Conservation (phyloP, 139 green algal genomes). For the Astrephomene gubernaculifera region DNA sequence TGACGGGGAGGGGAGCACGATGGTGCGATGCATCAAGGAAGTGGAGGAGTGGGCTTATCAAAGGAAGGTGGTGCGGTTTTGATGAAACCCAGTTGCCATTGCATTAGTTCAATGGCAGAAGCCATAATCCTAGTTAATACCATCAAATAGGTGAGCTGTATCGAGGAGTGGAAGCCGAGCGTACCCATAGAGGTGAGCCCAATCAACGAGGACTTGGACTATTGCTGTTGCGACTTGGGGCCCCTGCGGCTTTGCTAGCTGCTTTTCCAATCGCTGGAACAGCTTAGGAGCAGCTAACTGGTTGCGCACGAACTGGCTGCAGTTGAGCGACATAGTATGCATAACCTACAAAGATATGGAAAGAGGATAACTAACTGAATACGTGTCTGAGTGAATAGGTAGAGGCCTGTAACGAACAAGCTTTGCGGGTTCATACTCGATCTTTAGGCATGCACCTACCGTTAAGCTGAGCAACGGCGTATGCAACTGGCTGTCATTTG, state of each 20-base stretch:
- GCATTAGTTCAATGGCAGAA: no score
- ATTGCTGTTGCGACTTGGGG: slow-evolving; percentile 19
- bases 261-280: slow-evolving; percentile 33
- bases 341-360: slow-evolving; percentile 18
- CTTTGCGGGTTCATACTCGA: not conserved
- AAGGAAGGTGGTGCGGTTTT: no score
- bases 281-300: slow-evolving; percentile 13
- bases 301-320: slow-evolving; percentile 25
- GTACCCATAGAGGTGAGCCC: slow-evolving; percentile 26
- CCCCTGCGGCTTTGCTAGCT: slow-evolving; percentile 31
- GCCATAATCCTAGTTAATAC: no score
- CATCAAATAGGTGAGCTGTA: no score
- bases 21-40: no score
- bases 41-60: no score
- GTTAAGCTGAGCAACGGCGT: slow-evolving; percentile 14
- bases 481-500: slow-evolving; percentile 2
- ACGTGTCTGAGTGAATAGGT: no score
- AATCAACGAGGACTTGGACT: slow-evolving; percentile 37
- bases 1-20: no score
- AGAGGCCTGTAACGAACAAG: no score
- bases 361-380: no score
- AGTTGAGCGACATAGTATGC: slow-evolving; percentile 37
- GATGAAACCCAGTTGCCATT: no score
- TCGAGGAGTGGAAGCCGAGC: no score
- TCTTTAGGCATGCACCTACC: not conserved